These are phyloP conservation scores for Coelastrella sp. DNA, from an alignment of 139 green algal species.

Conservation along the genomic window DNA sequence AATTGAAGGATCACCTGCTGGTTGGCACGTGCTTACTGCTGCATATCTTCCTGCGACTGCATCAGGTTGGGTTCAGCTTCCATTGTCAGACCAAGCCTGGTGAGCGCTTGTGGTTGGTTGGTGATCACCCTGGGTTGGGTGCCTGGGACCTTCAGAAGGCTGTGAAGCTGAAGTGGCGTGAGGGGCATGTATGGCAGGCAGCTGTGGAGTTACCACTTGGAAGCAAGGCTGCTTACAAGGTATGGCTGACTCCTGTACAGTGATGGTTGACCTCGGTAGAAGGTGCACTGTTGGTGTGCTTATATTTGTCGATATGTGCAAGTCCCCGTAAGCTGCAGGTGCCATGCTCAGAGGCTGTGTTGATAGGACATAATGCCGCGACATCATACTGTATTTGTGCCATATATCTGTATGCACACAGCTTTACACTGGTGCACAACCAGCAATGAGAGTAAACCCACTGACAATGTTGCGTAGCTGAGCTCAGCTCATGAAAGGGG, in stretches of 20 bases:
- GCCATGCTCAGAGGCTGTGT: not conserved
- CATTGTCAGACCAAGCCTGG: not conserved
- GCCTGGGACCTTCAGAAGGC: not conserved
- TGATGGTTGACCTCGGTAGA: not conserved
- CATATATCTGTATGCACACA: too few species aligned
- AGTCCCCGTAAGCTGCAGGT: not conserved
- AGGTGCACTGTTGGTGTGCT: not conserved
- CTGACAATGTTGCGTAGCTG: too few species aligned
- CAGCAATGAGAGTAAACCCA: too few species aligned
- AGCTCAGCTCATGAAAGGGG: too few species aligned
- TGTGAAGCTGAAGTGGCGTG: conserved; percentile 3
- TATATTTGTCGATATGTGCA: not conserved
- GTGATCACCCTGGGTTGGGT: not conserved
- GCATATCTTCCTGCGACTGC: not conserved
- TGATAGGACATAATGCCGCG: not conserved
- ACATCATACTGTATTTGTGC: not conserved
- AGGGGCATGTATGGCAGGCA: not conserved
- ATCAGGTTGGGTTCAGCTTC: not conserved
- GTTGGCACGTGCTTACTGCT: not conserved
- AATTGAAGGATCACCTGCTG: not conserved
- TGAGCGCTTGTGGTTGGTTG: not conserved
- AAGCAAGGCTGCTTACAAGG: not conserved
- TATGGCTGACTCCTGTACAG: too few species aligned
- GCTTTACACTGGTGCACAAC: too few species aligned
- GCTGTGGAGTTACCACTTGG: not conserved